Percentiles rank a stretch among this genome's conserved stretches.
Conservation (phyloP, 331 rosid species). For the Spiraea crenata region DNA sequence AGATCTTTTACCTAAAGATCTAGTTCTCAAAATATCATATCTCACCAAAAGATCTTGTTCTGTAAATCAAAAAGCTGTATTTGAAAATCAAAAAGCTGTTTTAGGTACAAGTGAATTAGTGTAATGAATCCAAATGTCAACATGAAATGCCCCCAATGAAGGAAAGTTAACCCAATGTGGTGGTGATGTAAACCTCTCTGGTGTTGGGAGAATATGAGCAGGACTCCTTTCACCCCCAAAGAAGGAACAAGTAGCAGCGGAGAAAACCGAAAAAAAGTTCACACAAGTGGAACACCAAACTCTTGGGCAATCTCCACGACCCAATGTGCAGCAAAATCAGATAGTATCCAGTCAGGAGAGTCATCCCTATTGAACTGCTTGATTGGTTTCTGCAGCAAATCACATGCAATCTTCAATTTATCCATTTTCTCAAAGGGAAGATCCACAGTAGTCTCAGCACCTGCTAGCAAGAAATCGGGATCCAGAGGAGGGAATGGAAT, state of each 20-base stretch:
- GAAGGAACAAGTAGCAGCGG: conserved; percentile 3
- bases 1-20: too few species aligned
- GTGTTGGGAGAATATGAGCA: background rate
- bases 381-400: background rate
- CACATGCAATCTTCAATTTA: conserved; percentile 10
- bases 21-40: too few species aligned
- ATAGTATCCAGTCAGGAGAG: background rate
- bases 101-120: too few species aligned
- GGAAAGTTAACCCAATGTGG: too few species aligned
- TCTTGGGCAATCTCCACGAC: conserved; percentile 34
- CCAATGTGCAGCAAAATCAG: conserved; percentile 6
- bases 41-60: too few species aligned
- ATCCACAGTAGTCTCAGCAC: conserved; percentile 41
- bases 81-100: too few species aligned
- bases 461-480: conserved; percentile 28
- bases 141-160: too few species aligned
- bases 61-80: too few species aligned
- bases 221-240: background rate
- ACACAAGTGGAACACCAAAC: conserved; percentile 18
- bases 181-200: conserved; percentile 5
- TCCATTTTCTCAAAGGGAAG: conserved; percentile 31
- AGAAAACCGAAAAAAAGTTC: background rate
- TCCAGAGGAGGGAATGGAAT: conserved; percentile 30
- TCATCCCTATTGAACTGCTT: too few species aligned
- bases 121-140: too few species aligned